These are phyloP conservation scores for Crepidotus sp. DNA, from an alignment of 1,284 basidiomycete species.

Conservation along the genomic window DNA sequence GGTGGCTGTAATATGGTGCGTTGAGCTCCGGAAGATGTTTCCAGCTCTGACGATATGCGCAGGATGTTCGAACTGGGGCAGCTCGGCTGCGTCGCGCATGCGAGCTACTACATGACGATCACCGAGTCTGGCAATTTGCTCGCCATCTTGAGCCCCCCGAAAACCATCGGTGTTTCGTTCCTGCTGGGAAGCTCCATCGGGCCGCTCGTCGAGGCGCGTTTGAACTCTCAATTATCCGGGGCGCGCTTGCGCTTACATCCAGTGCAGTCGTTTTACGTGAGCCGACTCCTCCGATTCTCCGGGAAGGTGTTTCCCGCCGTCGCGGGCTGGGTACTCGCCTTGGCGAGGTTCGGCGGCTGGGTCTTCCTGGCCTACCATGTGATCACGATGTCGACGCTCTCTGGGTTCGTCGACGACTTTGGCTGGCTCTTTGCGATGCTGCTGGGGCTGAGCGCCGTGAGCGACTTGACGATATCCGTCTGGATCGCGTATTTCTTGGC, in stretches of 20 bases:
- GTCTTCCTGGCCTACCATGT: slow-evolving; percentile 14
- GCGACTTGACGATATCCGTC: slow-evolving; percentile 15
- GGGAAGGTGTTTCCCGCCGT: slow-evolving; percentile 13
- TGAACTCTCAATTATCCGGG: background rate
- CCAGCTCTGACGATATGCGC: background rate
- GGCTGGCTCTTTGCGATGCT: slow-evolving; percentile 16
- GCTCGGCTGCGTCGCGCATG: slow-evolving; percentile 14
- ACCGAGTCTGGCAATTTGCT: slow-evolving; percentile 12
- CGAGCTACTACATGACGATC: slow-evolving; percentile 10
- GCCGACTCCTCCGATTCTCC: slow-evolving; percentile 16
- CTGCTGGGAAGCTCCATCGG: slow-evolving; percentile 14
- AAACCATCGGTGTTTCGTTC: slow-evolving; percentile 13
- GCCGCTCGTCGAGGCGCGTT: slow-evolving; percentile 10
- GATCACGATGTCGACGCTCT: slow-evolving; percentile 5
- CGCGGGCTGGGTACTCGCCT: slow-evolving; percentile 14
- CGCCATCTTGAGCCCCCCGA: slow-evolving; percentile 9
- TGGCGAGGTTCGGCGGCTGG: slow-evolving; percentile 14
- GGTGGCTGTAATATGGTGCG: slow-evolving; percentile 15
- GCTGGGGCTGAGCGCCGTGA: slow-evolving; percentile 11
- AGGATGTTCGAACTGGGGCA: slow-evolving; percentile 16
- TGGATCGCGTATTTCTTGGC: slow-evolving; percentile 18
- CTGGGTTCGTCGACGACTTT: slow-evolving; percentile 10
- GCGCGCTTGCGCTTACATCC: background rate
- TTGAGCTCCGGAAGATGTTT: background rate
- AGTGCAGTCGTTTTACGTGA: slow-evolving; percentile 15